Evolutionary conservation across 2,329 filamentous ascomycete species (phyloP).

Genomic region (Chaetomium strumarium): DNA sequence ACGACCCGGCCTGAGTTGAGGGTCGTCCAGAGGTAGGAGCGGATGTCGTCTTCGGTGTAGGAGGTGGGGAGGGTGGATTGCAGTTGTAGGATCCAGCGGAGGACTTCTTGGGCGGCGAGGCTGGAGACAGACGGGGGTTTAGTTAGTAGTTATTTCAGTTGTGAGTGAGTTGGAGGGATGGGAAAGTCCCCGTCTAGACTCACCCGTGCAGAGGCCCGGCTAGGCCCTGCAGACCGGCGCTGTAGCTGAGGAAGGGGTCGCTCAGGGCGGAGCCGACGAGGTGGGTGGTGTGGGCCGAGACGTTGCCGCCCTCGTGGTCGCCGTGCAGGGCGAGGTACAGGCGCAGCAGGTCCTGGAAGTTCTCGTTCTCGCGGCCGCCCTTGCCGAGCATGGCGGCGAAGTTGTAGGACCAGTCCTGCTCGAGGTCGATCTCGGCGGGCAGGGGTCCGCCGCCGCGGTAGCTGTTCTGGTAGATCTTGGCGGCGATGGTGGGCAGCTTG

Average conservation of each 20-base stretch:
- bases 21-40: conserved; percentile 85
- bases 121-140: conserved; percentile 37
- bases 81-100: conserved; percentile 97
- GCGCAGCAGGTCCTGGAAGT: conserved; percentile 91
- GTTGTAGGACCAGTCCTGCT: conserved; percentile 98
- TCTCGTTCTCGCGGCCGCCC: conserved; percentile 77
- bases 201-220: conserved; percentile 85
- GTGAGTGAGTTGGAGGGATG: neutral
- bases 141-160: neutral
- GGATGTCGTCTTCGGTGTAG: conserved; percentile 76
- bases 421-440: conserved; percentile 67
- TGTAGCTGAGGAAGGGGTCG: conserved; percentile 94
- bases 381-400: conserved; percentile 95
- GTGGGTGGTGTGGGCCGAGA: conserved; percentile 92
- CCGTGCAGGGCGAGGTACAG: conserved; percentile 95
- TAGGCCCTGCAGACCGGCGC: conserved; percentile 88
- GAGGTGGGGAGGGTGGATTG: conserved; percentile 74
- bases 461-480: conserved; percentile 94
- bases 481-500: conserved; percentile 93
- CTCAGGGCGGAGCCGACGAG: conserved; percentile 90
- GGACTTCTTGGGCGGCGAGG: conserved; percentile 91
- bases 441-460: conserved; percentile 70
- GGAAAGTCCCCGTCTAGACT: conserved; percentile 27
- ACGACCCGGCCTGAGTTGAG: conserved; percentile 92
- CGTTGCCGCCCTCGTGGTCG: conserved; percentile 97